These are phyloP conservation scores for Candida smagusa DNA, from an alignment of 1,139 yeast species.

Conservation along the genomic window DNA sequence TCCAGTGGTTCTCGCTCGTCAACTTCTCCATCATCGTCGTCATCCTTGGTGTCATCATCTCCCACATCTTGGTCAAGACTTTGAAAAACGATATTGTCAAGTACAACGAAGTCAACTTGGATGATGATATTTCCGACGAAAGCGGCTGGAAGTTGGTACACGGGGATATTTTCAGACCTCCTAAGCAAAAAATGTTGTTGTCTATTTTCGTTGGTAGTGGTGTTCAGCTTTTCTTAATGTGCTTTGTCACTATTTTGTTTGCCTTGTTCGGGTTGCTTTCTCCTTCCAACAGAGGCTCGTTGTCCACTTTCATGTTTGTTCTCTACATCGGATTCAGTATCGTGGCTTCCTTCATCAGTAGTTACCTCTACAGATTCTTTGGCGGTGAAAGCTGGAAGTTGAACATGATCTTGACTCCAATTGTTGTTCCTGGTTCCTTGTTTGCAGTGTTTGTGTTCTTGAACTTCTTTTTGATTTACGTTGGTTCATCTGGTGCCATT, in stretches of 20 bases:
- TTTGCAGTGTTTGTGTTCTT: conserved; percentile 63
- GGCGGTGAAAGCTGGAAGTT: conserved; percentile 91
- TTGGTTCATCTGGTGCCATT: conserved; percentile 88
- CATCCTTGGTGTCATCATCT: conserved; percentile 73
- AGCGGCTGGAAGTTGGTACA: conserved; percentile 97
- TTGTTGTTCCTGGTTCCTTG: conserved; percentile 76
- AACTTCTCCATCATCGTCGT: conserved; percentile 81
- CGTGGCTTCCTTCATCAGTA: conserved; percentile 83
- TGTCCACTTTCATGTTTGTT: conserved; percentile 85
- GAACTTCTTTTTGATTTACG: conserved; percentile 79
- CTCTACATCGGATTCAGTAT: conserved; percentile 76
- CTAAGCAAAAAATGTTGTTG: conserved; percentile 64
- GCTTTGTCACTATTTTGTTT: conserved; percentile 67
- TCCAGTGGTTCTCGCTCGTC: conserved; percentile 92
- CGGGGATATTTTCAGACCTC: conserved; percentile 93
- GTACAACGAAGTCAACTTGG: conserved; percentile 85
- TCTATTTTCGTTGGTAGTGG: conserved; percentile 90
- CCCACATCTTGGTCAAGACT: conserved; percentile 76
- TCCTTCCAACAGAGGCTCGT: conserved; percentile 92
- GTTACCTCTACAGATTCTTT: conserved; percentile 80
- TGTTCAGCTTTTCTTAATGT: conserved; percentile 76
- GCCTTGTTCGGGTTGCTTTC: conserved; percentile 88
- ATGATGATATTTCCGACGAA: conserved; percentile 87
- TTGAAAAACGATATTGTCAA: conserved; percentile 81
- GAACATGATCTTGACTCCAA: conserved; percentile 79